Conservation (phyloP, 176 grass and related monocot genomes). For the Rhynchospora pubera region DNA sequence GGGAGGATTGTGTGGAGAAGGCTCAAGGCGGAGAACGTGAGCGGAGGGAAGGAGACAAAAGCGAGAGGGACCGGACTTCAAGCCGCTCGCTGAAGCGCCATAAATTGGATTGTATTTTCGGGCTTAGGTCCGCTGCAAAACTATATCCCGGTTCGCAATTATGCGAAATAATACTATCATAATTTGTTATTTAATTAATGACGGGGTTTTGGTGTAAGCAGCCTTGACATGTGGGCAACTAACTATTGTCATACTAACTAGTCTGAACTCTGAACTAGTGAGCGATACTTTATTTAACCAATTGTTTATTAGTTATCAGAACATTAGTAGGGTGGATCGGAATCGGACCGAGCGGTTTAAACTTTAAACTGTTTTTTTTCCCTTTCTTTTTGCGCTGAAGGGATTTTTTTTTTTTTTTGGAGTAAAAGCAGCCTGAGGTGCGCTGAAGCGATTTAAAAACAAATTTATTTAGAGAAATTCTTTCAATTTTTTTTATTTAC, state of each 20-base stretch:
- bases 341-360: too few species aligned
- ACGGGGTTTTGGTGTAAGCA: background rate
- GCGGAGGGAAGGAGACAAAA: constrained; percentile 31
- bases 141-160: background rate
- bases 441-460: too few species aligned
- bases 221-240: background rate
- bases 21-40: background rate
- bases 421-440: too few species aligned
- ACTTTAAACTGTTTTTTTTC: too few species aligned
- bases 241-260: background rate
- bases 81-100: background rate
- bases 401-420: too few species aligned
- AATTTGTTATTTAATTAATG: background rate
- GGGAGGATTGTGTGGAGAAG: background rate
- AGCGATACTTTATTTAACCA: background rate
- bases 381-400: too few species aligned
- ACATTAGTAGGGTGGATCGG: too few species aligned
- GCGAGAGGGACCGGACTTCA: constrained; percentile 24
- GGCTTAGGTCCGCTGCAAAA: background rate
- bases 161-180: background rate
- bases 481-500: too few species aligned
- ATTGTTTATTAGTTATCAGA: too few species aligned
- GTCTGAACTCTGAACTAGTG: background rate
- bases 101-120: constrained; percentile 3
- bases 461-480: too few species aligned